A percentile compares a stretch with the other conserved stretches of the same genome.
These are phyloP conservation scores for Annona cherimola DNA, from an alignment of 164 flowering plant species.

Conservation along the genomic window DNA sequence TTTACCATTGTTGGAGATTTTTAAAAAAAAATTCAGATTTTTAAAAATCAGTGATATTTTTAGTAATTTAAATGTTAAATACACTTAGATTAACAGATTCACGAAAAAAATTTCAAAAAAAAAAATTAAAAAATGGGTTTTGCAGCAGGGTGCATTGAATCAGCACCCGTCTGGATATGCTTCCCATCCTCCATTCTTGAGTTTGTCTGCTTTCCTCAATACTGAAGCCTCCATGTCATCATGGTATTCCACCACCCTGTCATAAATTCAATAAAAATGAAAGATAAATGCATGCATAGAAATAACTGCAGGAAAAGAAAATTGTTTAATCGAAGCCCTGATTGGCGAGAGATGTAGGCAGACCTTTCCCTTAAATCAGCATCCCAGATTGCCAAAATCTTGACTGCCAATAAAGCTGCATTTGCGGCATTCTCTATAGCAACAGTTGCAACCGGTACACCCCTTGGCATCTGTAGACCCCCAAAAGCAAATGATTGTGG, in stretches of 20 bases:
- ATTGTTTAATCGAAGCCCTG: background rate
- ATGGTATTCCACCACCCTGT: constrained; percentile 66
- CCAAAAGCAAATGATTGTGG: background rate
- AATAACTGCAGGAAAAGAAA: background rate
- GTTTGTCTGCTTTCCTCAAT: constrained; percentile 65
- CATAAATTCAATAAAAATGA: background rate
- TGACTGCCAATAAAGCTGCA: constrained; percentile 83
- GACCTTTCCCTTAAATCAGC: constrained; percentile 47
- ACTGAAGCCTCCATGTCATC: constrained; percentile 63
- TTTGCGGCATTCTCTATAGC: constrained; percentile 87
- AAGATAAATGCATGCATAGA: background rate
- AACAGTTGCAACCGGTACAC: constrained; percentile 93
- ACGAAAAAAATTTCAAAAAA: too few species aligned
- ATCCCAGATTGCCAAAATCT: constrained; percentile 50
- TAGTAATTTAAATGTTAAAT: too few species aligned
- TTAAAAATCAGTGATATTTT: too few species aligned
- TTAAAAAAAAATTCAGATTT: too few species aligned
- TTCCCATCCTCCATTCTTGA: constrained; percentile 69
- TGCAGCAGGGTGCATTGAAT: too few species aligned
- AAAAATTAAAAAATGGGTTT: too few species aligned
- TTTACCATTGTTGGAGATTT: too few species aligned
- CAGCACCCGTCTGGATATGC: constrained; percentile 30
- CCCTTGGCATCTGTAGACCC: constrained; percentile 82
- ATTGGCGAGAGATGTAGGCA: background rate
- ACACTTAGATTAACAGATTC: too few species aligned